These are phyloP conservation scores for Solanum aculeatissimum DNA, from an alignment of 305 asterid genomes.

Conservation along the genomic window DNA sequence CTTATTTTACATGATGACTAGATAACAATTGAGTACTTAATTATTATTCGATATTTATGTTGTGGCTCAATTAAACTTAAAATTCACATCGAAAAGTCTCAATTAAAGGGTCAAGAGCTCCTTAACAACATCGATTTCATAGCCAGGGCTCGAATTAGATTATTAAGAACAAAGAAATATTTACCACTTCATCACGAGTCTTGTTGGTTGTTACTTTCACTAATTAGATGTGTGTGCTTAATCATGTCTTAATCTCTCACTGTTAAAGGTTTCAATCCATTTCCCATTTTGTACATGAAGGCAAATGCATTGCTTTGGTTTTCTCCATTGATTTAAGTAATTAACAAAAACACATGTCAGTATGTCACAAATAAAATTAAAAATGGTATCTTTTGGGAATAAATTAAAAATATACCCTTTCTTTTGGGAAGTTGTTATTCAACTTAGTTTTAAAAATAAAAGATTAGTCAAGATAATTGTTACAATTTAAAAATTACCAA, in stretches of 20 bases:
- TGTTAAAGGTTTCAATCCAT: neutral
- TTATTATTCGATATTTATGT: neutral
- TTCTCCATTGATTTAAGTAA: neutral
- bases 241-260: neutral
- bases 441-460: neutral
- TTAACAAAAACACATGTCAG: neutral
- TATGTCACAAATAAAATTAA: neutral
- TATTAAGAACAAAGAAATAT: neutral
- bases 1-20: neutral
- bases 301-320: neutral
- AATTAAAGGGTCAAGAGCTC: neutral
- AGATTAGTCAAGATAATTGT: neutral
- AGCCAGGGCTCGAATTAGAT: neutral
- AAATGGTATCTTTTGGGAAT: neutral
- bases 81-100: neutral
- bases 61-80: neutral
- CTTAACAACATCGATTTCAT: neutral
- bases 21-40: neutral
- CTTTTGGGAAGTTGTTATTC: neutral
- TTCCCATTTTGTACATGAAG: neutral
- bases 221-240: neutral
- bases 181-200: neutral
- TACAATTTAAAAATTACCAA: no score
- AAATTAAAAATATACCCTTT: neutral
- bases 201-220: neutral